Evolutionary conservation across 805 yeast genomes (phyloP).

Genomic region (Lipomyces kockii): DNA sequence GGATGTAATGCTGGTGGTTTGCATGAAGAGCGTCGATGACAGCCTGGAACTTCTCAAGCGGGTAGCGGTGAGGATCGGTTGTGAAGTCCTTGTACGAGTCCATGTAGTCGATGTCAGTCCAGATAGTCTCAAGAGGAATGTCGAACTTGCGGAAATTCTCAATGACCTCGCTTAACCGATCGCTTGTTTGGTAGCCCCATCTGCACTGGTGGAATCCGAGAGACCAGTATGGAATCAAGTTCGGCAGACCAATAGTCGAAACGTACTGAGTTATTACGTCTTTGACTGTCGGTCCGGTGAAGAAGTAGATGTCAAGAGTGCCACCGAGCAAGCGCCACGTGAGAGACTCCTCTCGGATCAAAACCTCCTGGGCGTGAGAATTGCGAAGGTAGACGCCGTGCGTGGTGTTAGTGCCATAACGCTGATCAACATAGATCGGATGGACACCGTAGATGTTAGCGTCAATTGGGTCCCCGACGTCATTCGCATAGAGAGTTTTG

Average conservation of each 20-base stretch:
- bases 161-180: slow-evolving; percentile 67
- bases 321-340: slow-evolving; percentile 45
- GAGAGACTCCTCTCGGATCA: slow-evolving; percentile 42
- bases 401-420: slow-evolving; percentile 38
- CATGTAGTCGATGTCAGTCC: slow-evolving; percentile 84
- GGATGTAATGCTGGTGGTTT: slow-evolving; percentile 43
- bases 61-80: slow-evolving; percentile 69
- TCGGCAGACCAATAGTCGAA: slow-evolving; percentile 62
- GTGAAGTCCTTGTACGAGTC: slow-evolving; percentile 77
- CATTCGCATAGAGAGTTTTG: slow-evolving; percentile 44
- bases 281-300: slow-evolving; percentile 52
- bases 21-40: slow-evolving; percentile 67
- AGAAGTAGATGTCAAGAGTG: slow-evolving; percentile 41
- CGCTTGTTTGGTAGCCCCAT: slow-evolving; percentile 82
- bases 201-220: slow-evolving; percentile 87
- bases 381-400: slow-evolving; percentile 47
- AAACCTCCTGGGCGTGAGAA: slow-evolving; percentile 44
- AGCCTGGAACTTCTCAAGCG: slow-evolving; percentile 62
- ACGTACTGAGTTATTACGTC: slow-evolving; percentile 59
- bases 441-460: slow-evolving; percentile 47
- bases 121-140: slow-evolving; percentile 77
- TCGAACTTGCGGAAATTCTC: slow-evolving; percentile 62
- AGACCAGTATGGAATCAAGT: slow-evolving; percentile 67
- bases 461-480: slow-evolving; percentile 39
- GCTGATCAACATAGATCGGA: slow-evolving; percentile 45